Conservation (phyloP, 371 early-diverging fungal genomes). For the Rhizopus arrhizus region DNA sequence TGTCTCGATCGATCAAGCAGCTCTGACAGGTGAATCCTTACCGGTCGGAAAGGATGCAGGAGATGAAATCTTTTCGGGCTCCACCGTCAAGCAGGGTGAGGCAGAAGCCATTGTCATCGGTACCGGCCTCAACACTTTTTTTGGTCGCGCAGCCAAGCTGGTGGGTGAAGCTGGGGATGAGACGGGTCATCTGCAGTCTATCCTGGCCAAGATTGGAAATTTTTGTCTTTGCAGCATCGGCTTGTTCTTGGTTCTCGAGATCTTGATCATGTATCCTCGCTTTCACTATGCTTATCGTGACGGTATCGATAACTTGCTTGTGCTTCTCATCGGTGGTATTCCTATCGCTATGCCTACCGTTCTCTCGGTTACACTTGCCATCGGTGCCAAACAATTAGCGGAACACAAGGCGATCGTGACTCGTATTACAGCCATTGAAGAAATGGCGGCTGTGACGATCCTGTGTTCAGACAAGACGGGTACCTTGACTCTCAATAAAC, state of each 20-base stretch:
- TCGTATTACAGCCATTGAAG: conserved; percentile 86
- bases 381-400: conserved; percentile 92
- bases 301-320: conserved; percentile 73
- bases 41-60: conserved; percentile 73
- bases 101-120: too few relatives aligned
- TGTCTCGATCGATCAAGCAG: conserved; percentile 74
- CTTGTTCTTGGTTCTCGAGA: conserved; percentile 74
- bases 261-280: conserved; percentile 79
- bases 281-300: conserved; percentile 73
- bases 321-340: conserved; percentile 80
- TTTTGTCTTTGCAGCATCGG: conserved; percentile 76
- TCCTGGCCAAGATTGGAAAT: conserved; percentile 90
- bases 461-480: conserved; percentile 98
- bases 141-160: too few relatives aligned
- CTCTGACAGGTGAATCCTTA: conserved; percentile 84
- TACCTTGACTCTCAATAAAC: conserved; percentile 92
- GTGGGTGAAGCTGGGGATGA: conserved; percentile 77
- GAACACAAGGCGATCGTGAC: conserved; percentile 92
- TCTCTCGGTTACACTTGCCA: conserved; percentile 91
- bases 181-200: conserved; percentile 86
- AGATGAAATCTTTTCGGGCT: conserved; percentile 75
- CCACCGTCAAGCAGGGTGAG: conserved; percentile 13
- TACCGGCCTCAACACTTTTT: too few relatives aligned
- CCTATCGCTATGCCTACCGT: conserved; percentile 84
- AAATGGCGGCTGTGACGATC: conserved; percentile 89